These are phyloP conservation scores for Berberis vulgaris DNA, from an alignment of 164 flowering plant species.

Conservation along the genomic window DNA sequence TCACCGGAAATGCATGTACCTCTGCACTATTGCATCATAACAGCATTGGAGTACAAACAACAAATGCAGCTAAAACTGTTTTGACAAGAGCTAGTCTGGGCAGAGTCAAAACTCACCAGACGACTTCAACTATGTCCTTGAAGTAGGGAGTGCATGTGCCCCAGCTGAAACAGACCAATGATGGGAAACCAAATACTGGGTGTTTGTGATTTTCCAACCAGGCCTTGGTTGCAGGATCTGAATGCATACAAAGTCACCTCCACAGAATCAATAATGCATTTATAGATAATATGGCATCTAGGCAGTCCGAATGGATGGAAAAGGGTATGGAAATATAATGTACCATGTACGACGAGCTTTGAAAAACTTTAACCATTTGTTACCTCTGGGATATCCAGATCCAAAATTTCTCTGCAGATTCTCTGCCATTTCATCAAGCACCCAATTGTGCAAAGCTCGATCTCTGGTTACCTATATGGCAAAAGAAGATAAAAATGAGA, in stretches of 20 bases:
- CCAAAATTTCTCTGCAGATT: constrained; percentile 72
- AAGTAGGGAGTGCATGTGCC: constrained; percentile 77
- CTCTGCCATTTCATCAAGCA: constrained; percentile 73
- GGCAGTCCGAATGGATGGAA: too few relatives aligned
- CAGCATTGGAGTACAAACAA: too few relatives aligned
- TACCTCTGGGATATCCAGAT: constrained; percentile 98
- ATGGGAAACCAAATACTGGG: constrained; percentile 80
- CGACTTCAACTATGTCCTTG: constrained; percentile 58
- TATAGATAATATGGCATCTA: neutral
- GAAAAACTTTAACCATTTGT: neutral
- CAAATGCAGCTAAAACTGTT: neutral
- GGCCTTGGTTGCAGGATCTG: constrained; percentile 82
- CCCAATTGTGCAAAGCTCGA: constrained; percentile 65
- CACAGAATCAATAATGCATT: neutral
- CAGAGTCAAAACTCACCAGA: constrained; percentile 48
- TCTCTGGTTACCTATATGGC: constrained; percentile 77
- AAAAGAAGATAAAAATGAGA: neutral
- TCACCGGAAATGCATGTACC: too few relatives aligned
- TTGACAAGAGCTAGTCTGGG: neutral
- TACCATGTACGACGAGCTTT: neutral
- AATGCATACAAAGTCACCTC: neutral
- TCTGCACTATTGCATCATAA: too few relatives aligned
- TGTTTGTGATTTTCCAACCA: constrained; percentile 84
- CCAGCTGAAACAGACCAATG: constrained; percentile 93
- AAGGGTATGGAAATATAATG: too few relatives aligned